These are phyloP conservation scores for Wallemia hederae DNA, from an alignment of 1,284 basidiomycete species.

Conservation along the genomic window DNA sequence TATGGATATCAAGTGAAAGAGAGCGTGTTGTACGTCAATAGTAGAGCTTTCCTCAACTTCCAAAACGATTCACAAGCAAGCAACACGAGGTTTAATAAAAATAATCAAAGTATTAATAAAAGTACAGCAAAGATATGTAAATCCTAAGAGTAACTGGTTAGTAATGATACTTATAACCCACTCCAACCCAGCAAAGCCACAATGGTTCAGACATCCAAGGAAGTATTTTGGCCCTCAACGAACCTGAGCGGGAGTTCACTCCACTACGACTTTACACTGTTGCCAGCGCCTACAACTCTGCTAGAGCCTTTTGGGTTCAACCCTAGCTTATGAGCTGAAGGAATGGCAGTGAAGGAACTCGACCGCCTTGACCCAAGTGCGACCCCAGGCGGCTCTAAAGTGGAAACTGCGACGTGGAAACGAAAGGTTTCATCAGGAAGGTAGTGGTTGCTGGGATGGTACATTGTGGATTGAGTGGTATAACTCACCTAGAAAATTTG, in stretches of 20 bases:
- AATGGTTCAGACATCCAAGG: neutral
- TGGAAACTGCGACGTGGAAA: conserved; percentile 1
- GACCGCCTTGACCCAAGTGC: neutral
- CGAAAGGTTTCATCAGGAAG: neutral
- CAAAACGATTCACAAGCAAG: too few species aligned
- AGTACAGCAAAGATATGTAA: neutral
- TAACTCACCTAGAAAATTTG: neutral
- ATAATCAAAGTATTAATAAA: too few species aligned
- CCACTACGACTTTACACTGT: neutral
- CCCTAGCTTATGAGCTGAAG: neutral
- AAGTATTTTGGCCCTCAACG: neutral
- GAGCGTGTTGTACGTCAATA: too few species aligned
- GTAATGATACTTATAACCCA: neutral
- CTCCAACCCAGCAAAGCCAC: neutral
- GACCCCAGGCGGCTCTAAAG: neutral
- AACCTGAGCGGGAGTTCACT: neutral
- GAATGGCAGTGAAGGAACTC: neutral
- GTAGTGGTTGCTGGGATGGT: neutral
- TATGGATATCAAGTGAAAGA: too few species aligned
- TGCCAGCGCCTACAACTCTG: neutral
- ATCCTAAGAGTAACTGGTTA: neutral
- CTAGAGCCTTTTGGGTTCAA: neutral
- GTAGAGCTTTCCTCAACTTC: too few species aligned
- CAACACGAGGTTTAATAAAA: too few species aligned
- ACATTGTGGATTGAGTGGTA: neutral